Base-by-base conservation (phyloP, 75 land plant species). In the Larix kaempferi region DNA sequence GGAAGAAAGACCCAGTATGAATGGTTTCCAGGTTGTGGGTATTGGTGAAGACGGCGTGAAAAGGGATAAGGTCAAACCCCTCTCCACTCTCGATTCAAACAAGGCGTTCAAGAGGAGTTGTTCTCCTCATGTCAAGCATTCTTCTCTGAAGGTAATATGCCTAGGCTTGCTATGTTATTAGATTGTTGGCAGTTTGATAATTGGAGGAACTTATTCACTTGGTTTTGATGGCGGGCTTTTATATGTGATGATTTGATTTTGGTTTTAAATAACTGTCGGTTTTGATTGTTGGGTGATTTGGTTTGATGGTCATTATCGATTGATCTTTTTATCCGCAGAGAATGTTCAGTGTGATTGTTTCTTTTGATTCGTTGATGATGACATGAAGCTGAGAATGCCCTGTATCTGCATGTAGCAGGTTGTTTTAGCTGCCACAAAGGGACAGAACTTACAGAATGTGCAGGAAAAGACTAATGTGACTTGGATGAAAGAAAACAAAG, bases 31-130 rank as follows among this genome's bases (percentile, higher is more conserved):
- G 33, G 33, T 4, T 19, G 5, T 14, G 37, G 69, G 69, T 16
- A 44, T 44, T 44, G 49, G 49, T 5, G 49, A 44, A 44, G 49
- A 44, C 8, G 8, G 49, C 6, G n/a, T 15, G 44, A 65, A 65
- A 27, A 61, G 64, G 69, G 69, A 67, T 21, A 39, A 69, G 22
- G 8, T 8, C 3, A 69, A 39, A 21, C 49, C 72, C 25, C 72
- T 41, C 41, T 69, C 72, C 12, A 69, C 13, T n/a, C n/a, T 69
- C 25, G 72, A 69, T 69, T 41, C 72, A 5, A 69, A 69, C 52
- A 69, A 39, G 72, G 52, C n/a, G 22, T 2, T 39, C 72, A 69
- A 41, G 72, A 41, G 52, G 25, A 69, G 72, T 44, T 39, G 49
- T 39, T 21, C 49, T 21, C 72, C 72, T 21, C 54, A 49, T 10